phyloP scores from a whole-genome alignment of 345 rosid genomes.

The Eucalyptus tenuipes region DNA sequence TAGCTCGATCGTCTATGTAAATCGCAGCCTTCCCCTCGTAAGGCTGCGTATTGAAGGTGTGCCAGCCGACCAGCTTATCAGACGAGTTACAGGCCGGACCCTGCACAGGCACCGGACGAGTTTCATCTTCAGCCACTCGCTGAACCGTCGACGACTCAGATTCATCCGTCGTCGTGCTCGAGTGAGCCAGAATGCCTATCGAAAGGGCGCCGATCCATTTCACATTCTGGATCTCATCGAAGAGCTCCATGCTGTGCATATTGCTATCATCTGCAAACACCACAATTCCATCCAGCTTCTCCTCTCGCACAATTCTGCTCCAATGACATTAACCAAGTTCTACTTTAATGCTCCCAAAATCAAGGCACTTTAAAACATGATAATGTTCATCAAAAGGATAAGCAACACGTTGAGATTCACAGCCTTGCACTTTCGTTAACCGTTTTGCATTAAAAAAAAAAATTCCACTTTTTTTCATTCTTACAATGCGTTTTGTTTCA shows the following conservation, averaged over 20 bases:
- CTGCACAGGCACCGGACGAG: slow-evolving; percentile 53
- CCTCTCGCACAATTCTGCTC: slow-evolving; percentile 60
- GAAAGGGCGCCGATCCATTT: slow-evolving; percentile 90
- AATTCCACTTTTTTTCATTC: background rate
- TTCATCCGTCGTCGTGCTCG: slow-evolving; percentile 33
- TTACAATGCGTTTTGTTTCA: background rate
- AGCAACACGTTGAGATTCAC: background rate
- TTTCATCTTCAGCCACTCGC: slow-evolving; percentile 25
- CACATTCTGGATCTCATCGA: slow-evolving; percentile 86
- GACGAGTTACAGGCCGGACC: slow-evolving; percentile 95
- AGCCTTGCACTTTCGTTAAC: background rate
- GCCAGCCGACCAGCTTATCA: slow-evolving; percentile 72
- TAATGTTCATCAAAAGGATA: background rate
- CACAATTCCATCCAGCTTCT: slow-evolving; percentile 91
- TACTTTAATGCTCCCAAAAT: background rate
- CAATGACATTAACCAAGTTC: slow-evolving; percentile 2
- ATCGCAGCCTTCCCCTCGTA: slow-evolving; percentile 51
- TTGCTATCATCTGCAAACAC: slow-evolving; percentile 96
- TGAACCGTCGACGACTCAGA: slow-evolving; percentile 6
- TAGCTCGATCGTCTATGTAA: slow-evolving; percentile 69
- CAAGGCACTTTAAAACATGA: background rate
- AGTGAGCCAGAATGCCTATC: slow-evolving; percentile 67
- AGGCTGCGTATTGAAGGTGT: slow-evolving; percentile 57
- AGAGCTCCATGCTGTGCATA: slow-evolving; percentile 95
- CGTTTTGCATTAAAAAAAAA: background rate